These are phyloP conservation scores for Leccinum pellstonianum DNA, from an alignment of 768 basidiomycete species.

Conservation along the genomic window DNA sequence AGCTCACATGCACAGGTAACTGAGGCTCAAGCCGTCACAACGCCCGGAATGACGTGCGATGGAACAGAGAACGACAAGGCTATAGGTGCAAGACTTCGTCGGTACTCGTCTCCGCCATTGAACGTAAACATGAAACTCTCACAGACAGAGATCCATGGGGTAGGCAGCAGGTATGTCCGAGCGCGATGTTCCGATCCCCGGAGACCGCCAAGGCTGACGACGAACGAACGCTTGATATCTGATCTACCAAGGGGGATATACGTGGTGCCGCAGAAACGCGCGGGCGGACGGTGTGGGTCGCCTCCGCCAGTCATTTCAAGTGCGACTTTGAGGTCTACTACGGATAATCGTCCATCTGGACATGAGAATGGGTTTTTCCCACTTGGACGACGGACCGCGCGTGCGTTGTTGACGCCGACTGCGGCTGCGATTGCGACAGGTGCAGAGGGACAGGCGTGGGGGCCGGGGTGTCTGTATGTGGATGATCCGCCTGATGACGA, in stretches of 20 bases:
- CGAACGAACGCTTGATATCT: background rate
- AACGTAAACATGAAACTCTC: background rate
- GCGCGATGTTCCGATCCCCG: no score
- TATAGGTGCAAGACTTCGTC: background rate
- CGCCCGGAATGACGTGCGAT: background rate
- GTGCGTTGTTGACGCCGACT: constrained; percentile 11
- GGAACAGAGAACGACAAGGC: background rate
- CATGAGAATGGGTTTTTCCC: constrained; percentile 8
- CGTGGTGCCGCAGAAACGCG: constrained; percentile 23
- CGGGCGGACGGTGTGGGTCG: background rate
- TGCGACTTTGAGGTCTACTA: background rate
- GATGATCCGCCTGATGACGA: constrained; percentile 15
- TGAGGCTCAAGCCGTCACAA: background rate
- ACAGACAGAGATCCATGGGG: background rate
- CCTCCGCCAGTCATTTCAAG: background rate
- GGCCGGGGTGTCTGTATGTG: constrained; percentile 13
- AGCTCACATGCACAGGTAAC: background rate
- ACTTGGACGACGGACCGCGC: constrained; percentile 1
- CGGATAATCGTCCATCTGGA: background rate
- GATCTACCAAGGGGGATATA: constrained; percentile 7
- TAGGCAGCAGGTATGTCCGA: constrained; percentile 2
- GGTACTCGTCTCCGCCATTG: constrained; percentile 7
- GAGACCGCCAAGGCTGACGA: background rate
- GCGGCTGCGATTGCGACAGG: background rate
- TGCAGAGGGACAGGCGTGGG: constrained; percentile 8